These are phyloP conservation scores for Dendrocalamus latiflorus DNA, from an alignment of 202 grass and related monocot species.

Conservation along the genomic window DNA sequence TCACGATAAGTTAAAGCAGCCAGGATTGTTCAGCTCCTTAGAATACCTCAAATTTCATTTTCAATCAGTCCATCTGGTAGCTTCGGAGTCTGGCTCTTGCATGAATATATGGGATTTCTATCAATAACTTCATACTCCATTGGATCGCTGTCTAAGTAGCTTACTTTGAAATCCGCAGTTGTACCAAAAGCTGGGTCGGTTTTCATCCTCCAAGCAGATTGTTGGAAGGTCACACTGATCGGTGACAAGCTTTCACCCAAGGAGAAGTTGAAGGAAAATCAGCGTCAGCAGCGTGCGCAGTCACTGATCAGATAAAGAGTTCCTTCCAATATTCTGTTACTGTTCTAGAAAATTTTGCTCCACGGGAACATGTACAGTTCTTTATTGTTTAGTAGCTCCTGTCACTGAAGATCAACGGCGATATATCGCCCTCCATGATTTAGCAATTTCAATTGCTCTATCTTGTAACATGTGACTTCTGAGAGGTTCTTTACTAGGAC, in stretches of 20 bases:
- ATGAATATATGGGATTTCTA: neutral
- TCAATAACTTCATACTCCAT: neutral
- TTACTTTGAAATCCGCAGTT: slow-evolving; percentile 41
- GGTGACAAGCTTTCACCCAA: slow-evolving; percentile 63
- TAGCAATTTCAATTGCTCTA: neutral
- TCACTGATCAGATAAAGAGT: slow-evolving; percentile 38
- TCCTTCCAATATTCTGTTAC: neutral
- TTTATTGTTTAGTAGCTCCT: neutral
- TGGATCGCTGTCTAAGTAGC: neutral
- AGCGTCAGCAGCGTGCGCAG: slow-evolving; percentile 27
- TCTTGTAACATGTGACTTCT: neutral
- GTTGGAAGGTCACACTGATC: slow-evolving; percentile 64
- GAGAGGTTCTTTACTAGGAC: neutral
- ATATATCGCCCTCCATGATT: neutral
- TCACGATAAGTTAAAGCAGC: neutral
- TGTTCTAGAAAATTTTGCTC: neutral
- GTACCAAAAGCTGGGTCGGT: slow-evolving; percentile 62
- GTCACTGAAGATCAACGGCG: neutral
- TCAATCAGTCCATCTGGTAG: neutral
- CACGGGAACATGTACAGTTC: neutral
- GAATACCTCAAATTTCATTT: neutral
- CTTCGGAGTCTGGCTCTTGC: neutral
- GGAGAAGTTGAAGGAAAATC: slow-evolving; percentile 40
- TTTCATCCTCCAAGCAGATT: slow-evolving; percentile 71
- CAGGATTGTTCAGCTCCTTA: neutral